These are phyloP conservation scores for Gastrodia elata DNA, from an alignment of 106 monocot species.

Conservation along the genomic window DNA sequence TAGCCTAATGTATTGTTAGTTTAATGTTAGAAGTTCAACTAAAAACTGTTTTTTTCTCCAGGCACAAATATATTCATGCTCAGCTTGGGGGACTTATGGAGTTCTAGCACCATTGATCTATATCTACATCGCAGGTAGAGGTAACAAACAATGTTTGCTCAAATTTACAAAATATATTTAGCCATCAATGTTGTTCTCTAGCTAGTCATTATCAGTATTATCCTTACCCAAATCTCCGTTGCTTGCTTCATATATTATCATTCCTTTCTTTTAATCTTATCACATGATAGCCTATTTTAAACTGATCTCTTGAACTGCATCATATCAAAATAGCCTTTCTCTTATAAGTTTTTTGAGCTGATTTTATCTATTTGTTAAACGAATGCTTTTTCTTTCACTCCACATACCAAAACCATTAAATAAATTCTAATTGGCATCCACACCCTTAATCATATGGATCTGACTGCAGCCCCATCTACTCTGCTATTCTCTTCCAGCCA, in stretches of 20 bases:
- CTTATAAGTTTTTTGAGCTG: neutral
- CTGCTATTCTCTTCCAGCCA: too few relatives aligned
- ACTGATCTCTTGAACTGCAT: too few relatives aligned
- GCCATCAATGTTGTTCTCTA: neutral
- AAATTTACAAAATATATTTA: slow-evolving; percentile 7
- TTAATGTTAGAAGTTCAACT: neutral
- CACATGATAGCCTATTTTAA: too few relatives aligned
- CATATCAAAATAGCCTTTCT: neutral
- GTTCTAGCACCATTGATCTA: slow-evolving; percentile 84
- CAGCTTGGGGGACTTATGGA: slow-evolving; percentile 87
- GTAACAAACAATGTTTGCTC: neutral
- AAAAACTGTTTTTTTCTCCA: slow-evolving; percentile 11
- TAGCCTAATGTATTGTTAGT: neutral
- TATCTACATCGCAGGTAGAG: slow-evolving; percentile 90
- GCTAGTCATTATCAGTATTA: neutral
- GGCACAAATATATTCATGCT: slow-evolving; percentile 90
- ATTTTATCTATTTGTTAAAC: neutral
- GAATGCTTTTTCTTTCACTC: too few relatives aligned
- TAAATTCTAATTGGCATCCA: too few relatives aligned
- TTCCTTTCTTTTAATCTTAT: too few relatives aligned
- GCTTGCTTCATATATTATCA: too few relatives aligned
- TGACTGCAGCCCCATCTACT: too few relatives aligned
- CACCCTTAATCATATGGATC: too few relatives aligned
- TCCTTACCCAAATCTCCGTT: too few relatives aligned
- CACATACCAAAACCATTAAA: too few relatives aligned